Percentiles rank a stretch among this genome's conserved stretches.
Conservation (phyloP, 2,329 filamentous ascomycete species). For the Ophiostoma australiae region DNA sequence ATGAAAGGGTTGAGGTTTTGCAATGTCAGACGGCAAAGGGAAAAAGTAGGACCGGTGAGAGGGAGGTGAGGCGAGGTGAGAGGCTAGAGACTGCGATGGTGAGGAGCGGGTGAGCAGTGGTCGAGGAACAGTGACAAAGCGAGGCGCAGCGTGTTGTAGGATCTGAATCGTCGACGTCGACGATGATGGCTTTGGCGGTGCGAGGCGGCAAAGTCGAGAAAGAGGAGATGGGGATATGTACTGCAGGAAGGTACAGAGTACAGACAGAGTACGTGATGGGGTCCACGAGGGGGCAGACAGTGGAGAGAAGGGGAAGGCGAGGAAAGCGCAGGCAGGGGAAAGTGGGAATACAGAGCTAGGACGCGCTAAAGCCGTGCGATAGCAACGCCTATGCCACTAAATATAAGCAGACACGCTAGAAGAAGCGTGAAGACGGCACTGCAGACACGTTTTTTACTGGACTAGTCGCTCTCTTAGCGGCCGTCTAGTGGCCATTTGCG, state of each 20-base stretch:
- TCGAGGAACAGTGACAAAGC: background rate
- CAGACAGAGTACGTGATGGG: background rate
- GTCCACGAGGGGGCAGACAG: background rate
- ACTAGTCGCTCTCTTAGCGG: constrained; percentile 4
- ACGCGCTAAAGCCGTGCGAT: background rate
- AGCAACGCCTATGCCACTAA: background rate
- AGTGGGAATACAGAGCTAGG: background rate
- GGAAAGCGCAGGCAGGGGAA: background rate
- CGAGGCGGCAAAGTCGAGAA: background rate
- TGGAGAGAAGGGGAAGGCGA: background rate
- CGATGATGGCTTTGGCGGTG: background rate
- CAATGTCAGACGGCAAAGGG: background rate
- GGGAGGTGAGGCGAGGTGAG: too few species aligned
- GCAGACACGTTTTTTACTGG: constrained; percentile 4
- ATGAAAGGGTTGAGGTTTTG: too few species aligned
- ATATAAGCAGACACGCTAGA: background rate
- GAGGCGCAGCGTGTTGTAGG: background rate
- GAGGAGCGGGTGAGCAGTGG: too few species aligned
- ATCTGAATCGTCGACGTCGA: background rate
- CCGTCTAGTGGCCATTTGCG: background rate
- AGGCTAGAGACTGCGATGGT: too few species aligned
- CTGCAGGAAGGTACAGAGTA: background rate
- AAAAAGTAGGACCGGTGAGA: background rate
- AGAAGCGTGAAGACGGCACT: background rate
- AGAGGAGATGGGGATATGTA: background rate